These are phyloP conservation scores for Vitis amurensis DNA, from an alignment of 164 flowering plant species.

Conservation along the genomic window DNA sequence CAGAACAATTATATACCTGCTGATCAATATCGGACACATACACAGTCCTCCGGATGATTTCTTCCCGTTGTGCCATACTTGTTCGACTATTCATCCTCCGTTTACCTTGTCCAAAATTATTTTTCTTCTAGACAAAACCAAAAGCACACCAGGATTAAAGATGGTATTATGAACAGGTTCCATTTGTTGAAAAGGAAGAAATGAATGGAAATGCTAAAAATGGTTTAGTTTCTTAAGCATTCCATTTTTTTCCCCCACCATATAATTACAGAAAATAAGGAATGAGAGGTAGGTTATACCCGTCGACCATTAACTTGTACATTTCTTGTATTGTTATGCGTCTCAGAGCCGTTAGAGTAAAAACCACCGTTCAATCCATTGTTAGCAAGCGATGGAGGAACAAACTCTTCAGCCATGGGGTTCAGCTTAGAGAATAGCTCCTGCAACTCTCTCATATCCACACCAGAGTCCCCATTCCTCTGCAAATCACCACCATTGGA, in stretches of 20 bases:
- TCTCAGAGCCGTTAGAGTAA: conserved; percentile 25
- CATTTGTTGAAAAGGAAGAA: too few species aligned
- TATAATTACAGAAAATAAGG: not conserved
- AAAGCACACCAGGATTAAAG: too few species aligned
- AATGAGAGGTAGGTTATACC: conserved; percentile 3
- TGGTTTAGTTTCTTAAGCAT: not conserved
- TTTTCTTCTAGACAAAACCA: conserved; percentile 50
- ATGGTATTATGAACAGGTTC: too few species aligned
- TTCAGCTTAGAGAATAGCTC: conserved; percentile 84
- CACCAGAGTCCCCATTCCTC: conserved; percentile 32
- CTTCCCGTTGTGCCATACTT: conserved; percentile 84
- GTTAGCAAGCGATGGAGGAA: conserved; percentile 63
- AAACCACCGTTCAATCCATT: conserved; percentile 23
- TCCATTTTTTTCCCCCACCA: not conserved
- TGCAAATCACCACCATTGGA: conserved; percentile 25
- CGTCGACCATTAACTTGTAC: conserved; percentile 26
- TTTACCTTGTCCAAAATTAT: conserved; percentile 50
- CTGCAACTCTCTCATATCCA: conserved; percentile 78
- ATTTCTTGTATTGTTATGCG: conserved; percentile 24
- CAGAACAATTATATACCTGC: conserved; percentile 44
- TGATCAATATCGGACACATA: conserved; percentile 96
- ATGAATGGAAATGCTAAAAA: too few species aligned
- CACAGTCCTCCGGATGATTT: conserved; percentile 79
- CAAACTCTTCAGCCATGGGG: conserved; percentile 90
- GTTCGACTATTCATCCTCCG: conserved; percentile 73